Base-by-base conservation (phyloP, 345 rosid species). In the Brassica incana region DNA sequence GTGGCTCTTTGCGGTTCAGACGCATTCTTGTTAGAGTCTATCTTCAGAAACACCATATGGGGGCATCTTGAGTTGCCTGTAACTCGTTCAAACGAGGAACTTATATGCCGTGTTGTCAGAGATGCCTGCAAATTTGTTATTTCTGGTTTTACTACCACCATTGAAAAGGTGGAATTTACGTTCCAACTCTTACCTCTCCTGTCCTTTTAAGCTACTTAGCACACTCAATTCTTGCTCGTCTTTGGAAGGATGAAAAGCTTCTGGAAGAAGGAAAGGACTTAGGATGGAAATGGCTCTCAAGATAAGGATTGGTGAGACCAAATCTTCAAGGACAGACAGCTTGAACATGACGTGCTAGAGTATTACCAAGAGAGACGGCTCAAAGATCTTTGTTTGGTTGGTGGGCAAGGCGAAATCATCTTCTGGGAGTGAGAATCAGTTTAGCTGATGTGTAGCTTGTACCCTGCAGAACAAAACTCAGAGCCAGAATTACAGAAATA, bases 281-380 rank as follows among this genome's bases (percentile, higher is more conserved):
- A 84, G 94, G 81, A 74, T 77, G 72, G 80, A 81, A 85, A 85
- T 91, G 43, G 97, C 97, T 8, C 83, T 89, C 45, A 90, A 86
- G 67, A 81, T 90, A 80, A 83, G 99, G 80, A 78, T 79, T 32
- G 97, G 93, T 69, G 97, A 95, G 86, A 91, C 69, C 78, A 73
- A 56, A 73, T 87, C 78, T 90, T 95, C 81, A 84, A 82, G 83
- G 88, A 86, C 23, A 88, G 90, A 82, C 95, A 91, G 78, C 77
- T 71, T 29, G 93, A 91, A 66, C 81, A 90, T 75, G 87, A 87
- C 23, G 89, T 85, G 79, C 61, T 92, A 61, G 97, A 91, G 84
- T 95, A 91, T 81, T 92, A 92, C 88, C 97, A 95, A 81, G 95
- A 92, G 83, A 90, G 97, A 74, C 78, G 99, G 85, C 97, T 91